Conservation (phyloP, 345 rosid species). For the Camelina hispida region DNA sequence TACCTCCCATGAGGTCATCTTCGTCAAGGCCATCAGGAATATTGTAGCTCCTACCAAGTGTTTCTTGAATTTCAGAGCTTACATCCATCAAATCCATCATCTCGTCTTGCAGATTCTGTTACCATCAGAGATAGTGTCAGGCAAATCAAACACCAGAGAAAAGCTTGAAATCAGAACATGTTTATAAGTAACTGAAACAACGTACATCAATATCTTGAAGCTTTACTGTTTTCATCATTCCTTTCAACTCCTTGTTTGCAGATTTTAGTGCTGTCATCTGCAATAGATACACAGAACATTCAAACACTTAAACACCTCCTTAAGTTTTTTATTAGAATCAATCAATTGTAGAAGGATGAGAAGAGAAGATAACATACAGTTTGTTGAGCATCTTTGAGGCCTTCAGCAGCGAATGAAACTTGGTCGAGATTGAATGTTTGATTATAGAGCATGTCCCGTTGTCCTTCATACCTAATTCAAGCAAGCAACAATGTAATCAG, state of each 20-base stretch:
- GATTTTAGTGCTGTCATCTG: slow-evolving; percentile 92
- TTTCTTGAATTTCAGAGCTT: slow-evolving; percentile 93
- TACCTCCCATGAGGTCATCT: slow-evolving; percentile 99
- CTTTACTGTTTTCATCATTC: slow-evolving; percentile 99
- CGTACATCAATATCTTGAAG: slow-evolving; percentile 90
- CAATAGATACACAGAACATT: slow-evolving; percentile 24
- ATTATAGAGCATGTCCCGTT: slow-evolving; percentile 95
- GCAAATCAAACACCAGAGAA: slow-evolving; percentile 14
- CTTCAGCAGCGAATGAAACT: slow-evolving; percentile 95
- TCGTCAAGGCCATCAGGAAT: slow-evolving; percentile 98
- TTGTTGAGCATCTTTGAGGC: slow-evolving; percentile 97
- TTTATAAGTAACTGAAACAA: slow-evolving; percentile 33
- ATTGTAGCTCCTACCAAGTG: slow-evolving; percentile 87
- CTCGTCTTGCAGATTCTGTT: slow-evolving; percentile 96
- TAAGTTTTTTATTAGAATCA: background rate
- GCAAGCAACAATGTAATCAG: background rate
- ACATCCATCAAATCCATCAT: slow-evolving; percentile 99
- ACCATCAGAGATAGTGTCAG: slow-evolving; percentile 30
- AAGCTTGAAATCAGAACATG: background rate
- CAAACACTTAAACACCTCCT: background rate
- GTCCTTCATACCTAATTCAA: slow-evolving; percentile 88
- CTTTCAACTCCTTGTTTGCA: slow-evolving; percentile 97
- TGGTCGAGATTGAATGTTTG: slow-evolving; percentile 99
- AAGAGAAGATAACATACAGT: slow-evolving; percentile 58
- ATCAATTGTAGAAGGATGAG: background rate